Evolutionary conservation across 2,329 filamentous ascomycete genomes (phyloP).

Genomic region (Ploettnerulaceae sp.): DNA sequence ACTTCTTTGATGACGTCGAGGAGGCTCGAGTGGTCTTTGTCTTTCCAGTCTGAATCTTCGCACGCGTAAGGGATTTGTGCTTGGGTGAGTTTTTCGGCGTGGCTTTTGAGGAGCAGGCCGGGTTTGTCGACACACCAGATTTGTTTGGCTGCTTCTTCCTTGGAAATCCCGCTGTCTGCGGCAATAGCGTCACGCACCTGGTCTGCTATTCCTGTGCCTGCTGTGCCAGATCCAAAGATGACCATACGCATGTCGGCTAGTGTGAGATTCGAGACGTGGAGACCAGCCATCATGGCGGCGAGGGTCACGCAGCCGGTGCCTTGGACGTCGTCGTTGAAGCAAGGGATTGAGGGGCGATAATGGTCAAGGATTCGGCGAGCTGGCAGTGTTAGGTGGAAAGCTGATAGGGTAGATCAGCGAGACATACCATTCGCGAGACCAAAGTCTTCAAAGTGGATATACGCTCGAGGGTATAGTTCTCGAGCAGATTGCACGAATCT

Average conservation of each 20-base stretch:
- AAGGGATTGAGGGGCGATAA: conserved; percentile 69
- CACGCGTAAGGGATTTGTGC: conserved; percentile 66
- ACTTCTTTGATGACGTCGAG: conserved; percentile 63
- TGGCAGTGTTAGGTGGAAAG: not conserved
- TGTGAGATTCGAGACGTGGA: conserved; percentile 63
- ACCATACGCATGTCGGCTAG: conserved; percentile 67
- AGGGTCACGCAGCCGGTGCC: conserved; percentile 85
- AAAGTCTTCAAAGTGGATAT: conserved; percentile 89
- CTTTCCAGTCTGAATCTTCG: conserved; percentile 58
- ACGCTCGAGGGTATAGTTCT: conserved; percentile 70
- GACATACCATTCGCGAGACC: conserved; percentile 62
- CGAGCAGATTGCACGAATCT: conserved; percentile 64
- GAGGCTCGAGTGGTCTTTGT: conserved; percentile 52
- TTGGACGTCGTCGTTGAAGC: conserved; percentile 90
- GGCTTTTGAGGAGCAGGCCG: conserved; percentile 64
- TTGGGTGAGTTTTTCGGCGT: conserved; percentile 54
- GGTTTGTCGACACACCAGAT: conserved; percentile 84
- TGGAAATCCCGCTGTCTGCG: conserved; percentile 58
- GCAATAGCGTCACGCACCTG: conserved; percentile 77
- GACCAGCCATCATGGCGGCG: conserved; percentile 71
- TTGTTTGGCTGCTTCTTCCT: conserved; percentile 70
- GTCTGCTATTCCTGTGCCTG: conserved; percentile 81
- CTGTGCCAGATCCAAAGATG: conserved; percentile 75
- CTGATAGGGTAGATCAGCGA: not conserved
- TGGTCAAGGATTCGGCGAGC: conserved; percentile 68